Evolutionary conservation across 2,329 filamentous ascomycete genomes (phyloP), one percentile per base, ranked within the genome.

Genomic region (Fusarium metavorans): DNA sequence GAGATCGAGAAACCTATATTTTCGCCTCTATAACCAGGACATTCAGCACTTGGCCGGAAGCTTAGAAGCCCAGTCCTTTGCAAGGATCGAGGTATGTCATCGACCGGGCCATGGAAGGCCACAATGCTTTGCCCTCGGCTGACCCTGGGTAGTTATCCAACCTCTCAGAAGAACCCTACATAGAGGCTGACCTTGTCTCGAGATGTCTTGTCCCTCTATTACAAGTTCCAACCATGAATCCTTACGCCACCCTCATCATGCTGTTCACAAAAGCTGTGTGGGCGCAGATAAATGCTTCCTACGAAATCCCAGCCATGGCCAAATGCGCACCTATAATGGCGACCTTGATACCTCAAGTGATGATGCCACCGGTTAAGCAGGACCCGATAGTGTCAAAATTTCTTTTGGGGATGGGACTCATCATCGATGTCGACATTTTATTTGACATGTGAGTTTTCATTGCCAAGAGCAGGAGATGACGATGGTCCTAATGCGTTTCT

Each of bases 221-320:
- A 10, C 60, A 39, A 10, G 10, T 23, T 1, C 48, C 14, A 37
- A 16, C 52, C 6, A 10, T 14, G 5, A 73, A 74, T n/a, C 57
- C 60, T 18, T 59, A 67, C 7, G 70, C 67, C 9, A 74, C 71
- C 9, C 45, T 74, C 7, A 60, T 74, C 45, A 63, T 66, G 5
- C n/a, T 66, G 0, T 73, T 74, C 43, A 60, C 67, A 60, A 73
- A 56, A 5, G 13, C 43, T 23, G 45, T 70, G 13, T 37, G 62
- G 4, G 48, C 52, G 1, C 25, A 39, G 3, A 30, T 43, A 41
- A 66, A 25, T n/a, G 6, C 14, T 11, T 23, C 9, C 13, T 11
- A 23, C n/a, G n/a, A 2, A 32, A 10, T 23, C 35, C n/a, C 27
- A 10, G 23, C 20, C 30, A 56, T 8, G 61, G 61, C 34, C 18